A percentile compares a stretch with the other conserved stretches of the same genome.
phyloP scores from a whole-genome alignment of 345 rosid genomes.

The Capsella bursapastoris region DNA sequence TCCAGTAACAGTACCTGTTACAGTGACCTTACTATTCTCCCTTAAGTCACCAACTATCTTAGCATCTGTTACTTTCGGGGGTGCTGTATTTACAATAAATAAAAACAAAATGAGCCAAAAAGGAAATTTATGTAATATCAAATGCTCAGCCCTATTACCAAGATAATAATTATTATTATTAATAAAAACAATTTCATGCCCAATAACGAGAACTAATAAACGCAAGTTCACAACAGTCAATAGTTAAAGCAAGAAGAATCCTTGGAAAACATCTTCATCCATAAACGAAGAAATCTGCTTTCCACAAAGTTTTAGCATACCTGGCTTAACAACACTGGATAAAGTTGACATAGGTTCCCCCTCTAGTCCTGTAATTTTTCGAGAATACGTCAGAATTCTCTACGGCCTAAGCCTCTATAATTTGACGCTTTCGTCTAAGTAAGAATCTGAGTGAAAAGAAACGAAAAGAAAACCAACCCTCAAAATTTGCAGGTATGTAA shows the following conservation, averaged over 20 bases:
- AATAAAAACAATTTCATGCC: background rate
- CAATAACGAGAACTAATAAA: constrained; percentile 26
- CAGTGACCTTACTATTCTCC: constrained; percentile 88
- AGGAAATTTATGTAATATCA: constrained; percentile 2
- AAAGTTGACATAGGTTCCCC: constrained; percentile 71
- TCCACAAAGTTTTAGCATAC: constrained; percentile 47
- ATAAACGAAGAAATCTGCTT: constrained; percentile 16
- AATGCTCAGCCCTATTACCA: constrained; percentile 7
- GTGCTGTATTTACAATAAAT: constrained; percentile 62
- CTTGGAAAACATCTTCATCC: constrained; percentile 13
- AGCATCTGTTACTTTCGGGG: constrained; percentile 86
- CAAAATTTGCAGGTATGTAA: constrained; percentile 88
- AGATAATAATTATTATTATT: background rate
- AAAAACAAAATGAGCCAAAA: constrained; percentile 24
- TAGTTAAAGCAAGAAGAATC: constrained; percentile 14
- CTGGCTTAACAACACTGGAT: constrained; percentile 75
- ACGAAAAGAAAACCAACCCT: constrained; percentile 58
- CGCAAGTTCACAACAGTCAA: constrained; percentile 17
- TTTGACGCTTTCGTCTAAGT: constrained; percentile 13
- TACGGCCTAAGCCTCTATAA: constrained; percentile 10
- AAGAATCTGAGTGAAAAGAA: constrained; percentile 23
- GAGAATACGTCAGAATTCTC: constrained; percentile 21
- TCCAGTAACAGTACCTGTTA: constrained; percentile 79
- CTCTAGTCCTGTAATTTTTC: constrained; percentile 73
- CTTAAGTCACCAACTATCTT: constrained; percentile 85